phyloP scores from a whole-genome alignment of 768 basidiomycete genomes.

The Trichaptum fuscoviolaceum region DNA sequence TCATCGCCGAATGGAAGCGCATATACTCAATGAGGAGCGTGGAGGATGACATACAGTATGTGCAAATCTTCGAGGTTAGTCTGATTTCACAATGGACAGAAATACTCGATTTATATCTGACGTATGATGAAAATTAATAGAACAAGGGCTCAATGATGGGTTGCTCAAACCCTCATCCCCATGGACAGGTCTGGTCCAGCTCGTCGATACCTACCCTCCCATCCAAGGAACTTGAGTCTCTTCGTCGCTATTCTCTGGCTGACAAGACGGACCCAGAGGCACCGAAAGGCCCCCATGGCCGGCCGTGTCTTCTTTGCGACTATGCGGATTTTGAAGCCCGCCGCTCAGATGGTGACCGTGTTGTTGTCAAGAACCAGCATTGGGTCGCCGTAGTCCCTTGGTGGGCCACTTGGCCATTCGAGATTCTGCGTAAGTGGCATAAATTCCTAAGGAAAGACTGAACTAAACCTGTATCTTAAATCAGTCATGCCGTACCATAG shows the following conservation, averaged over 20 bases:
- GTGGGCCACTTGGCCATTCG: conserved; percentile 96
- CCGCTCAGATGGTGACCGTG: conserved; percentile 39
- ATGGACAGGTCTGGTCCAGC: conserved; percentile 85
- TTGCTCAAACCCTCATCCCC: conserved; percentile 91
- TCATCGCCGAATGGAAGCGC: conserved; percentile 70
- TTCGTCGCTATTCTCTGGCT: conserved; percentile 44
- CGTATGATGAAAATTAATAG: conserved; percentile 42
- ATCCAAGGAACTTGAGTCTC: conserved; percentile 55
- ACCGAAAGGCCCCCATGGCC: conserved; percentile 51
- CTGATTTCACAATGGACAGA: not conserved
- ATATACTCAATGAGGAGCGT: conserved; percentile 56
- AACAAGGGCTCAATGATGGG: conserved; percentile 96
- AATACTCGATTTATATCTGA: not conserved
- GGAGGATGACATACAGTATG: conserved; percentile 67
- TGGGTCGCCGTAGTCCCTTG: conserved; percentile 88
- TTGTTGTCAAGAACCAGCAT: conserved; percentile 66
- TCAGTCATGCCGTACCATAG: conserved; percentile 72
- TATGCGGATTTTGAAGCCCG: conserved; percentile 65
- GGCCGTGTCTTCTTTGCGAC: conserved; percentile 72
- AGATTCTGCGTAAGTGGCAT: conserved; percentile 56
- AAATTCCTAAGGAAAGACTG: conserved; percentile 1
- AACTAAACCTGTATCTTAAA: not conserved
- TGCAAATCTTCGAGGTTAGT: conserved; percentile 86
- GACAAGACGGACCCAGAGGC: conserved; percentile 35
- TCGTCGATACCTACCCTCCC: conserved; percentile 68